These are phyloP conservation scores for Euptelea pleiosperma DNA, from an alignment of 164 flowering plant species.

Conservation along the genomic window DNA sequence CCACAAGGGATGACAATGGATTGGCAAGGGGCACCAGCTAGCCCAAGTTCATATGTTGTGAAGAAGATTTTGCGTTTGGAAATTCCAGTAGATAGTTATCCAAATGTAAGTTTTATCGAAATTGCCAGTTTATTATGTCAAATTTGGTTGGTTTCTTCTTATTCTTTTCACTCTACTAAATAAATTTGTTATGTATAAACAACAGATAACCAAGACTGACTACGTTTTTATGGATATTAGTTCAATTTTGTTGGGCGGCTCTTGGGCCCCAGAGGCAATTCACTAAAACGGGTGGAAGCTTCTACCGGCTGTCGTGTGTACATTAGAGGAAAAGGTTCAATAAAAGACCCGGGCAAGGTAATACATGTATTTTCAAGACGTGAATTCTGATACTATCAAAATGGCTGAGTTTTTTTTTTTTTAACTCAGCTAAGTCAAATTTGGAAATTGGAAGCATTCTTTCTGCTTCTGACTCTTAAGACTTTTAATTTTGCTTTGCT, in stretches of 20 bases:
- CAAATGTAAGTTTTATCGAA: slow-evolving; percentile 54
- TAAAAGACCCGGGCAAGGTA: slow-evolving; percentile 97
- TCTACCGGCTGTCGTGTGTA: slow-evolving; percentile 95
- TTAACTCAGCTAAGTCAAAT: not conserved
- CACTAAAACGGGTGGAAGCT: slow-evolving; percentile 93
- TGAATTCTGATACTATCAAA: not conserved
- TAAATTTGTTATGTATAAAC: too few relatives aligned
- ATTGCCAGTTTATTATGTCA: not conserved
- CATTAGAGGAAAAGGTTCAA: slow-evolving; percentile 98
- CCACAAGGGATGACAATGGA: slow-evolving; percentile 94
- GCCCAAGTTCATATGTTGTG: slow-evolving; percentile 85
- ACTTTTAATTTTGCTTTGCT: not conserved
- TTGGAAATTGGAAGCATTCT: not conserved
- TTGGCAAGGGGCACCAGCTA: slow-evolving; percentile 97
- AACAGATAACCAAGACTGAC: too few relatives aligned
- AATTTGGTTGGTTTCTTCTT: not conserved
- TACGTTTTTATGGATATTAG: slow-evolving; percentile 31
- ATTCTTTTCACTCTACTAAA: too few relatives aligned
- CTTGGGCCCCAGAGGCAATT: slow-evolving; percentile 98
- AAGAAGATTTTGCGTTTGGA: slow-evolving; percentile 93
- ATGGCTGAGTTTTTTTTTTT: not conserved
- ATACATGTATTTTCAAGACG: not conserved
- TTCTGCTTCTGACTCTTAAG: not conserved
- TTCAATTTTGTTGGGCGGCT: slow-evolving; percentile 99
- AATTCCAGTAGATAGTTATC: slow-evolving; percentile 92